Evolutionary conservation across 768 basidiomycete species (phyloP), one percentile per base, ranked within the genome.

Genomic region (Agaricus sinodeliciosus): DNA sequence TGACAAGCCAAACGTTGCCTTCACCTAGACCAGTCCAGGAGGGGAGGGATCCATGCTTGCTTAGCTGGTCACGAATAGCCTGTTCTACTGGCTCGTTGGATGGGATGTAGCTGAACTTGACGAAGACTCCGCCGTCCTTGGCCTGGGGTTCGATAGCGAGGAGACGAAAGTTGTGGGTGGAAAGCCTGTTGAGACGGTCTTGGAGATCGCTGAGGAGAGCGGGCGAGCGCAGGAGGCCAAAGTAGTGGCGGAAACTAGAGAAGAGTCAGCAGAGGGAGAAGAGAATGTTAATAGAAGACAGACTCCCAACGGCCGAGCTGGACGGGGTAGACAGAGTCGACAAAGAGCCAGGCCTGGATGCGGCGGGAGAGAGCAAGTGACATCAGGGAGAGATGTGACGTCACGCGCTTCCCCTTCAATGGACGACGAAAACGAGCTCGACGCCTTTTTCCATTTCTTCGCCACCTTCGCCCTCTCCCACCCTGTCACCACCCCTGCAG

Each of bases 71-170:
- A 48, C 71, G 69, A 1, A 89, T 61, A 18, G 73, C 68, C 2
- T 66, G 59, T 58, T 85, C 70, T 4, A 93, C 79, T 2, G 68
- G 67, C 15, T 62, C 58, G 42, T 51, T 34, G 15, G 56, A 39
- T 28, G 57, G 34, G 16, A 58, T 66, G 60, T 85, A 94, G 18
- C 72, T 67, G 64, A 93, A 91, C 28, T 74, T 75, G 35, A 93
- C 84, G 62, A 91, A 93, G 13, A 90, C 84, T 4, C 93, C 93
- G 2, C 92, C 92, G 56, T 94, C 91, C 60, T 94, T 94, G 48
- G 69, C 66, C 56, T 82, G 75, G 6, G 83, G 82, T 48, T 89
- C 74, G 4, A 91, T 60, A 19, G 78, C 76, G 3, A 84, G 61
- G n/a, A 90, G 67, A 27, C 72, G 69, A 62, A 93, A 89, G 34